phyloP scores from a whole-genome alignment of 2,329 filamentous ascomycete genomes.

The Huntiella decipiens region DNA sequence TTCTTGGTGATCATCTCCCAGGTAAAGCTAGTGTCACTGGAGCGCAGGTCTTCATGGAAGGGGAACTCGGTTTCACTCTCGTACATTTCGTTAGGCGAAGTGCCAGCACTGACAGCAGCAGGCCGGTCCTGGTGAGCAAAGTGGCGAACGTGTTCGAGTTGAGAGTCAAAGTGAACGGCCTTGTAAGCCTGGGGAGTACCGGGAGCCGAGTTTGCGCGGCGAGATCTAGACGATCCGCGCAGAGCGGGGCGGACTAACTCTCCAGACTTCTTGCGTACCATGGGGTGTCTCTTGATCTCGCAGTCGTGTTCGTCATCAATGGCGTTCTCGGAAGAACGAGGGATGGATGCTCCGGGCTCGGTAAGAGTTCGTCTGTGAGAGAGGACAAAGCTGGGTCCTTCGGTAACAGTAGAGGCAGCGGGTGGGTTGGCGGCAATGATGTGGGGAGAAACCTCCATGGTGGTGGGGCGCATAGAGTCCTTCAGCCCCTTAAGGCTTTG shows the following conservation, averaged over 20 bases:
- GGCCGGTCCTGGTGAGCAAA: slow-evolving; percentile 88
- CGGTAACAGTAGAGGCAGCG: slow-evolving; percentile 23
- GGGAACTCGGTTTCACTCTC: slow-evolving; percentile 82
- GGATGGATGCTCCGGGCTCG: slow-evolving; percentile 26
- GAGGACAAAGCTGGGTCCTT: slow-evolving; percentile 15
- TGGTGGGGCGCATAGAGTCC: slow-evolving; percentile 49
- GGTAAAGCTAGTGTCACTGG: slow-evolving; percentile 37
- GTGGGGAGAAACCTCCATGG: slow-evolving; percentile 13
- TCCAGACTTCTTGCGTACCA: slow-evolving; percentile 95
- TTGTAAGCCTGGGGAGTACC: slow-evolving; percentile 92
- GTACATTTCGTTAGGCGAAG: slow-evolving; percentile 75
- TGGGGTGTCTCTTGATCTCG: slow-evolving; percentile 55
- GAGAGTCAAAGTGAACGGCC: slow-evolving; percentile 94
- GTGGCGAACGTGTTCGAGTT: slow-evolving; percentile 88
- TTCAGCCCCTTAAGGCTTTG: slow-evolving; percentile 50
- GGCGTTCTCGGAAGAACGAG: slow-evolving; percentile 30
- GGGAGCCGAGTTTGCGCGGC: slow-evolving; percentile 85
- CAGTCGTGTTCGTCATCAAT: slow-evolving; percentile 41
- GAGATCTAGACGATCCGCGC: slow-evolving; percentile 46
- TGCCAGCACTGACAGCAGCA: slow-evolving; percentile 85
- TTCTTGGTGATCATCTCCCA: slow-evolving; percentile 79
- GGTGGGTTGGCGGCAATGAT: slow-evolving; percentile 20
- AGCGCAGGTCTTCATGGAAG: slow-evolving; percentile 28
- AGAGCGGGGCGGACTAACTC: slow-evolving; percentile 88
- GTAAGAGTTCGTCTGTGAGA: slow-evolving; percentile 35